Conservation (phyloP, 2,329 filamentous ascomycete genomes). For the Colletotrichum sp. region DNA sequence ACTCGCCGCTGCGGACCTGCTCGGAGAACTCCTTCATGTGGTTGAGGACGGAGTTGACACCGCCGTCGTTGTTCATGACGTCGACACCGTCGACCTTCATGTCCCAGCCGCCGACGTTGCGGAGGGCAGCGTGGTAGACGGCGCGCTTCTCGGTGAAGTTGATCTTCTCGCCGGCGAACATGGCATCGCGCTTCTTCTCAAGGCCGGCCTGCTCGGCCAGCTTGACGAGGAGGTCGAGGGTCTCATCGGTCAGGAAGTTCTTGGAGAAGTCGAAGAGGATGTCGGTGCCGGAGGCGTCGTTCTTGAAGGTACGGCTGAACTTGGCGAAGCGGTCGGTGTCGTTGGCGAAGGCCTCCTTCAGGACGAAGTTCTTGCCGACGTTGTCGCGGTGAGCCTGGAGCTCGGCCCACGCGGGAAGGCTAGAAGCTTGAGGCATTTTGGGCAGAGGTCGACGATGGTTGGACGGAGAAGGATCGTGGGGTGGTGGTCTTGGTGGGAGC, state of each 20-base stretch:
- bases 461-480: not conserved
- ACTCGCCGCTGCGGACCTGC: slow-evolving; percentile 90
- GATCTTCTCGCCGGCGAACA: slow-evolving; percentile 98
- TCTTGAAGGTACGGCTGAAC: slow-evolving; percentile 84
- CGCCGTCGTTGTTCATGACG: slow-evolving; percentile 88
- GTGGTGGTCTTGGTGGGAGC: not conserved
- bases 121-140: slow-evolving; percentile 93
- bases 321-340: slow-evolving; percentile 90
- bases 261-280: slow-evolving; percentile 99
- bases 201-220: slow-evolving; percentile 90
- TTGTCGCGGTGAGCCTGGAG: slow-evolving; percentile 90
- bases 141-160: slow-evolving; percentile 98
- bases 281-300: slow-evolving; percentile 78
- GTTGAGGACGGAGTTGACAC: slow-evolving; percentile 86
- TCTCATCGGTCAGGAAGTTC: slow-evolving; percentile 97
- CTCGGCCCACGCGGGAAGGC: slow-evolving; percentile 85
- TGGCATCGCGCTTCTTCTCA: slow-evolving; percentile 92
- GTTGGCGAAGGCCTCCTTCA: slow-evolving; percentile 91
- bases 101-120: slow-evolving; percentile 84
- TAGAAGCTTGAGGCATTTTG: slow-evolving; percentile 81
- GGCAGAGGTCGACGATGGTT: not conserved
- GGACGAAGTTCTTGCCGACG: slow-evolving; percentile 86
- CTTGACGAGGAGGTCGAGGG: slow-evolving; percentile 83
- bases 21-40: slow-evolving; percentile 99
- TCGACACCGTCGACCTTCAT: slow-evolving; percentile 89